Evolutionary conservation across 2,329 filamentous ascomycete genomes (phyloP), one percentile per base, ranked within the genome.

Genomic region (Sporothrix phasma): DNA sequence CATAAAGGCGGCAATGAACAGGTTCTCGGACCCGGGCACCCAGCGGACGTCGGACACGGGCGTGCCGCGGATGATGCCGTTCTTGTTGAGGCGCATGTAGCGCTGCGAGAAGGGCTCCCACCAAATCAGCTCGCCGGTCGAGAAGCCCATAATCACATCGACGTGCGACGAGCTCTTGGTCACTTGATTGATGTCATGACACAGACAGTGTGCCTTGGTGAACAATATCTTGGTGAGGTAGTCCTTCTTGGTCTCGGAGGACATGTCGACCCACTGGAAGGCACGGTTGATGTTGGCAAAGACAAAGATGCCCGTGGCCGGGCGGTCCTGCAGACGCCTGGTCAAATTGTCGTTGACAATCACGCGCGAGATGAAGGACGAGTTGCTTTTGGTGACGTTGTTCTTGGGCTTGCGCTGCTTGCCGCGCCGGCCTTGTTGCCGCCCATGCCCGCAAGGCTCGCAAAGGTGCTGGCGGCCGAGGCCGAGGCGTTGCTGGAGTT

Each of bases 301-400:
- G 2, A 88, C 90, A 75, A 94, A 96, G 3, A 94, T 75, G 0
- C 92, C 92, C 67, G 94, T 89, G 2, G 81, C 80, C 13, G 87
- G 85, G 67, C 90, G 86, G 37, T 97, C 94, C 58, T 85, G 83
- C 67, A 97, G 76, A 68, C 89, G 87, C 76, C 94, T 96, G 24
- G 83, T 81, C 63, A 95, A 76, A 4, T 82, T 81, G 70, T 99
- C 94, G 71, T 96, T 90, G 17, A 92, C 87, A 68, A 97, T 96
- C 37, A 97, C 93, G 63, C 94, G 81, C n/a, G 93, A 97, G 34
- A 99, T 94, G 73, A 97, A 99, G 0, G 93, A 96, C 10, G 94
- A 99, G 75, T 96, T 97, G 77, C 92, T 97, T 80, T 99, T 99
- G 61, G 93, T 87, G 74, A 99, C 94, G 74, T 95, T 97, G 76